Conservation (phyloP, 75 land plant species). For the Gnetum montanum region DNA sequence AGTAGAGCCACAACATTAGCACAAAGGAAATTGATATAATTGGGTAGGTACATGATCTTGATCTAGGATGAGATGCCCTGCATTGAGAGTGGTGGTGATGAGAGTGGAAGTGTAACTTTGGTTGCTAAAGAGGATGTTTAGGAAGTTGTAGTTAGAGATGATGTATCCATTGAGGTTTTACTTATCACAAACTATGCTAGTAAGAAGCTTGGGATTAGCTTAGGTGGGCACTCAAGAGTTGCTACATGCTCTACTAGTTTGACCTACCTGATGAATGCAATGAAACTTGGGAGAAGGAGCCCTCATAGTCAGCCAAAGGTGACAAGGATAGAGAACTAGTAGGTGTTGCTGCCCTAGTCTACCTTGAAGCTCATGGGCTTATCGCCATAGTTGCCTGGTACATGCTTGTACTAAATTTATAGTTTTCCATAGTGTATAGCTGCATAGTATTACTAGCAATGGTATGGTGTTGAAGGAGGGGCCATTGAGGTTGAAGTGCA, state of each 20-base stretch:
- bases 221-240: conserved; percentile 45
- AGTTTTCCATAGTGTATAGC: conserved; percentile 29
- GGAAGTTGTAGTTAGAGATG: no score
- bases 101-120: no score
- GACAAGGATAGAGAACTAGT: conserved; percentile 67
- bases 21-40: no score
- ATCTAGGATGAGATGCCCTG: no score
- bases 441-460: conserved; percentile 9
- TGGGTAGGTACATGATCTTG: no score
- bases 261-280: no score
- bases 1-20: no score
- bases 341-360: conserved; percentile 53
- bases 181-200: no score
- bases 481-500: conserved; percentile 61
- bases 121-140: no score
- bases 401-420: conserved; percentile 18
- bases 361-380: conserved; percentile 68
- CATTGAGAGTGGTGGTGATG: no score
- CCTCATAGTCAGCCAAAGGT: conserved; percentile 9
- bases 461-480: conserved; percentile 51
- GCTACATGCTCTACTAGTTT: conserved; percentile 38
- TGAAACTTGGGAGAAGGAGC: conserved; percentile 30
- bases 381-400: conserved; percentile 41
- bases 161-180: no score
- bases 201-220: no score